Evolutionary conservation across 148 eudicot species (phyloP).

Genomic region (Persicaria tinctoria): DNA sequence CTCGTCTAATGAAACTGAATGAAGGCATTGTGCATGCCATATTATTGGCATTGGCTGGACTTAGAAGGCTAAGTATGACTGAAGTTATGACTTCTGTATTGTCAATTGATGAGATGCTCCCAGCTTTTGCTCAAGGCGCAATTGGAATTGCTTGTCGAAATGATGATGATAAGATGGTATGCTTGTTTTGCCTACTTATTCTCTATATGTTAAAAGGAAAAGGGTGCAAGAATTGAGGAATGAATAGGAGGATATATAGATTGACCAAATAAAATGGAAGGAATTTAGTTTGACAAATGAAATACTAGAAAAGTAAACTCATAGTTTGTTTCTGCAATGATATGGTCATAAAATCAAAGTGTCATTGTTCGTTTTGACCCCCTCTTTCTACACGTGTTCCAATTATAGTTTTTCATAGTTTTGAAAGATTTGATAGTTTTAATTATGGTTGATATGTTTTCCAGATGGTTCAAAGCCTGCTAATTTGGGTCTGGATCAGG

Average conservation of each 20-base stretch:
- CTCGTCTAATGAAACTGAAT: conserved; percentile 68
- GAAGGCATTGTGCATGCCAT: conserved; percentile 86
- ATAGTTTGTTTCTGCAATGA: not conserved
- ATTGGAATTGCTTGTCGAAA: conserved; percentile 90
- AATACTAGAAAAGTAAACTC: not conserved
- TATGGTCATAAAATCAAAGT: too few species aligned
- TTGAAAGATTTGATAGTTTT: too few species aligned
- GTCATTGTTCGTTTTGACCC: too few species aligned
- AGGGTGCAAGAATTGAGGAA: not conserved
- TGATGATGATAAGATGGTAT: conserved; percentile 81
- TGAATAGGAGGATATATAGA: not conserved
- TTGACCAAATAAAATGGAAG: not conserved
- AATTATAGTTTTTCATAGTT: too few species aligned
- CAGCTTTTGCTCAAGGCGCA: conserved; percentile 97
- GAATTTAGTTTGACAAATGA: not conserved
- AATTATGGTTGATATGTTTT: too few species aligned
- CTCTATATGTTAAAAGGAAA: not conserved
- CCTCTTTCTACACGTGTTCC: too few species aligned
- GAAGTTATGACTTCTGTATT: conserved; percentile 72
- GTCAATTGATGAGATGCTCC: conserved; percentile 91
- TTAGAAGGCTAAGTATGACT: conserved; percentile 74
- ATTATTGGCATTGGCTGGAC: conserved; percentile 84
- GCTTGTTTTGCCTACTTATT: not conserved
- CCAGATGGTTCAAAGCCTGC: too few species aligned
- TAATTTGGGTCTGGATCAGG: too few species aligned